A percentile compares a stretch with the other conserved stretches of the same genome.
These are phyloP conservation scores for Sclerotinia subarctica DNA, from an alignment of 2,329 filamentous ascomycete genomes.

Conservation along the genomic window DNA sequence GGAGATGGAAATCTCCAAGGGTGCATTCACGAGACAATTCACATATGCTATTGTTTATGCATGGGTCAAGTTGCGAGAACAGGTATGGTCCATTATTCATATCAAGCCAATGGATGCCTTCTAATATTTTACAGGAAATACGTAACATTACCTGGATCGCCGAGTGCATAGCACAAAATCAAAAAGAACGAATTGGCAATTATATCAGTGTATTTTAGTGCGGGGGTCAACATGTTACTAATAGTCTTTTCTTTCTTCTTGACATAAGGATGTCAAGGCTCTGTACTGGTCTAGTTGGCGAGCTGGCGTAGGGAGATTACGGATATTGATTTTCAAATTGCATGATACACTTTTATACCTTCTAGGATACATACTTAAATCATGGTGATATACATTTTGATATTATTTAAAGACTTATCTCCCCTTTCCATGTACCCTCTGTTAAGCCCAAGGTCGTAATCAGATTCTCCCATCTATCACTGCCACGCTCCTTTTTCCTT, in stretches of 20 bases:
- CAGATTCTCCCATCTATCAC: slow-evolving; percentile 84
- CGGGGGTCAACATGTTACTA: slow-evolving; percentile 21
- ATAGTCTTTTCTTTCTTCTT: slow-evolving; percentile 23
- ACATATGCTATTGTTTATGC: slow-evolving; percentile 93
- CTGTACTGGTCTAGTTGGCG: slow-evolving; percentile 33
- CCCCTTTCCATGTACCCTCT: slow-evolving; percentile 83
- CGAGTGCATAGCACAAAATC: slow-evolving; percentile 98
- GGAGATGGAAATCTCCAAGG: slow-evolving; percentile 97
- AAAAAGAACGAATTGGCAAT: slow-evolving; percentile 98
- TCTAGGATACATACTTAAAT: neutral
- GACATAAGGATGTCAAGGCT: slow-evolving; percentile 22
- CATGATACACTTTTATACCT: slow-evolving; percentile 33
- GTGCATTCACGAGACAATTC: slow-evolving; percentile 93
- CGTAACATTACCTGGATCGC: slow-evolving; percentile 99
- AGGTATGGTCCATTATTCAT: slow-evolving; percentile 57
- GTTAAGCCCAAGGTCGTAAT: slow-evolving; percentile 80
- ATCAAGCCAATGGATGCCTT: neutral
- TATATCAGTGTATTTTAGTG: slow-evolving; percentile 93
- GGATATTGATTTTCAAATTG: slow-evolving; percentile 28
- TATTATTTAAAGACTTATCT: slow-evolving; percentile 66
- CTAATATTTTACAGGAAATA: slow-evolving; percentile 71
- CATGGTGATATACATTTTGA: slow-evolving; percentile 32
- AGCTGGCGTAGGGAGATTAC: slow-evolving; percentile 35
- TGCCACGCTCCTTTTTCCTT: slow-evolving; percentile 83
- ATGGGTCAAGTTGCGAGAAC: slow-evolving; percentile 96